phyloP scores from a whole-genome alignment of 2,329 filamentous ascomycete species.

The Aspergillus novofumigatus region DNA sequence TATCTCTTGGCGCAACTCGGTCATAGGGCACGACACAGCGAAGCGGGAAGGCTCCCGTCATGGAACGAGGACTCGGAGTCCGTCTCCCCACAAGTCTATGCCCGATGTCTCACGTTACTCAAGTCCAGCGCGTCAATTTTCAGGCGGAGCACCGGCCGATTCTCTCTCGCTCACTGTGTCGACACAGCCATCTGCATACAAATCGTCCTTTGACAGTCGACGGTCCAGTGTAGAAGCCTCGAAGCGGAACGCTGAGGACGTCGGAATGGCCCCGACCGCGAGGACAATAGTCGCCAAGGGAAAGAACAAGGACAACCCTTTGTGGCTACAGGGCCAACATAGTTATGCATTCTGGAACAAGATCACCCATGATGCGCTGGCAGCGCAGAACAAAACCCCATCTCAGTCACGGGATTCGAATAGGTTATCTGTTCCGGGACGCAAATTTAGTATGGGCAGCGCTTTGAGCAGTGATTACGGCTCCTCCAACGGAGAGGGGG shows the following conservation, averaged over 20 bases:
- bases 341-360: constrained; percentile 54
- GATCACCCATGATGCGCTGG: constrained; percentile 36
- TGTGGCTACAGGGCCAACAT: constrained; percentile 49
- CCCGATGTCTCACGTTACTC: constrained; percentile 18
- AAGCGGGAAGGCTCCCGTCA: constrained; percentile 42
- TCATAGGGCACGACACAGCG: constrained; percentile 51
- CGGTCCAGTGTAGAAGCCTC: constrained; percentile 14
- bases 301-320: constrained; percentile 36
- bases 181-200: constrained; percentile 23
- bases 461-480: constrained; percentile 55
- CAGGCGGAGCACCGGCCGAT: constrained; percentile 20
- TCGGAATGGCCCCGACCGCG: constrained; percentile 13
- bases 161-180: constrained; percentile 27
- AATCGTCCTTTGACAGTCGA: constrained; percentile 19
- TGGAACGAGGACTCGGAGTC: constrained; percentile 39
- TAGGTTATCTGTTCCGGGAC: constrained; percentile 20
- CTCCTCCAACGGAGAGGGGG: constrained; percentile 37
- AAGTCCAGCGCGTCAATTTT: constrained; percentile 19
- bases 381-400: constrained; percentile 22
- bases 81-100: constrained; percentile 46
- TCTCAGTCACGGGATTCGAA: constrained; percentile 14
- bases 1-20: constrained; percentile 76
- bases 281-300: constrained; percentile 21
- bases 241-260: constrained; percentile 9
- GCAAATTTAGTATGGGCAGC: constrained; percentile 48